Percentiles rank a stretch among this genome's conserved stretches.
Conservation (phyloP, 1,139 yeast genomes). For the Blastobotrys ciferrii region DNA sequence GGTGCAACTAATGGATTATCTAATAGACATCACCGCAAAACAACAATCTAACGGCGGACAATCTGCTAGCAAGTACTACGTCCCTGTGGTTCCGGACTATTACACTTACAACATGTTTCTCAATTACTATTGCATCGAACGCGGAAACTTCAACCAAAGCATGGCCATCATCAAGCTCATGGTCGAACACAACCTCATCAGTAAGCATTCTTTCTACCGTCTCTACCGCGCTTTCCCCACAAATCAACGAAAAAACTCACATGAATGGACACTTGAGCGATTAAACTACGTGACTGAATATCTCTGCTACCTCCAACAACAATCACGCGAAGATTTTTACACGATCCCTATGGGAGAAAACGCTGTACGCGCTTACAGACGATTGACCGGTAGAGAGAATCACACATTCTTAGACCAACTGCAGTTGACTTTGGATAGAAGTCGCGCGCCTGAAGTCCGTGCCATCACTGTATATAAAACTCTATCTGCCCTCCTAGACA, state of each 20-base stretch:
- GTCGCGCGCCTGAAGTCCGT: too few species aligned
- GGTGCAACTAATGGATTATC: conserved; percentile 20
- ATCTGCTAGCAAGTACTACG: conserved; percentile 12
- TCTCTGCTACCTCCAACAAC: conserved; percentile 1
- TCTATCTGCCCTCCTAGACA: conserved; percentile 2
- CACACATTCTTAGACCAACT: not conserved
- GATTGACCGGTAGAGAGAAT: not conserved
- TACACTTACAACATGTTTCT: conserved; percentile 20
- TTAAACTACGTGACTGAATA: conserved; percentile 8
- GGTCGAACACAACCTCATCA: conserved; percentile 7
- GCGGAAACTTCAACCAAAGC: conserved; percentile 8
- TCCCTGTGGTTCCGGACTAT: conserved; percentile 21
- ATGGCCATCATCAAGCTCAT: conserved; percentile 10
- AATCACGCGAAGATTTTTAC: not conserved
- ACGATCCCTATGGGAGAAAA: conserved; percentile 9
- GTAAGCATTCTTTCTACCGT: conserved; percentile 13
- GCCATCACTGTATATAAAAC: conserved; percentile 3
- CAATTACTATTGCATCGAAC: conserved; percentile 16
- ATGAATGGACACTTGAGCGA: conserved; percentile 12
- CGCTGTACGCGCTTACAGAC: conserved; percentile 3
- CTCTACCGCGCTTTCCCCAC: not conserved
- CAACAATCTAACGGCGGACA: conserved; percentile 1
- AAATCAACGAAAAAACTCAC: not conserved
- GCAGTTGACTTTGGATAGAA: not conserved
- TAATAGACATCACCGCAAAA: conserved; percentile 11